A percentile compares a stretch with the other conserved stretches of the same genome.
These are phyloP conservation scores for Phaffia rhodozyma DNA, from an alignment of 1,284 basidiomycete species.

Conservation along the genomic window DNA sequence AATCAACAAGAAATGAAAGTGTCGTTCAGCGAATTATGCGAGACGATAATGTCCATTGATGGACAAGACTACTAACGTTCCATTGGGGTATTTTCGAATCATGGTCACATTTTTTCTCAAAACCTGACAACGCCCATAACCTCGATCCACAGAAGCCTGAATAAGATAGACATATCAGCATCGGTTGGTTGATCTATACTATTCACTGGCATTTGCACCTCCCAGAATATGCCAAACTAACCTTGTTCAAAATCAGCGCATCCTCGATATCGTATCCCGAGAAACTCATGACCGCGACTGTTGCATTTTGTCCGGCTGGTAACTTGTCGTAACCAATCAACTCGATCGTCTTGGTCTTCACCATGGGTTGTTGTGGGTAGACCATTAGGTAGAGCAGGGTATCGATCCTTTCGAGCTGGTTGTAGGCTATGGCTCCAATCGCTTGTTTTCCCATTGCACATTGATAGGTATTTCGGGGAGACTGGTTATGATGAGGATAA, in stretches of 20 bases:
- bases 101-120: slow-evolving; percentile 89
- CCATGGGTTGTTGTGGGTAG: slow-evolving; percentile 99
- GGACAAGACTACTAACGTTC: slow-evolving; percentile 51
- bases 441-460: slow-evolving; percentile 99
- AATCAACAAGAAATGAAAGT: not conserved
- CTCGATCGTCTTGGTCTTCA: slow-evolving; percentile 97
- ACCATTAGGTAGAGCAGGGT: slow-evolving; percentile 96
- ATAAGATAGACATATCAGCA: slow-evolving; percentile 16
- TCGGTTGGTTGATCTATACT: not conserved
- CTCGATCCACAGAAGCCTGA: slow-evolving; percentile 85
- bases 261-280: slow-evolving; percentile 99
- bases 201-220: not conserved
- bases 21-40: not conserved
- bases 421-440: slow-evolving; percentile 97
- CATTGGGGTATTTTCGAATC: slow-evolving; percentile 92
- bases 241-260: slow-evolving; percentile 91
- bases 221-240: slow-evolving; percentile 26
- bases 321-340: slow-evolving; percentile 91
- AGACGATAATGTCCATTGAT: not conserved
- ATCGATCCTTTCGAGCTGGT: slow-evolving; percentile 95
- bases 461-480: slow-evolving; percentile 96
- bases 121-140: slow-evolving; percentile 95
- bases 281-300: slow-evolving; percentile 97
- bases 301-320: slow-evolving; percentile 97
- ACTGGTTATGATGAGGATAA: slow-evolving; percentile 99